A percentile compares a stretch with the other conserved stretches of the same genome.
phyloP scores from a whole-genome alignment of 139 green algal genomes.

The Coccomyxa sp. region DNA sequence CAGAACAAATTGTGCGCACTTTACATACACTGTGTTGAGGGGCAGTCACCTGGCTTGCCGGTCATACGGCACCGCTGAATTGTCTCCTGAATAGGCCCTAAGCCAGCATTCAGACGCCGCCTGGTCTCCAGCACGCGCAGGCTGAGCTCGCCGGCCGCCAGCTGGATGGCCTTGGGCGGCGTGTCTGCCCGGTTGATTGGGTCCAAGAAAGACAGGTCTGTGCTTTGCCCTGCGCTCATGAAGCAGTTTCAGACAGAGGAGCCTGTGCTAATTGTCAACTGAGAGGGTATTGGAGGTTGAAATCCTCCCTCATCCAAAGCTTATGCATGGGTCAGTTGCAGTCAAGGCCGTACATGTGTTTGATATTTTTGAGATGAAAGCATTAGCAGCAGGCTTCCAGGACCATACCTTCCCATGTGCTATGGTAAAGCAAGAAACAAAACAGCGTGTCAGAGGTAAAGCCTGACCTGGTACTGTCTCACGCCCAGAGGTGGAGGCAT shows the following conservation, averaged over 20 bases:
- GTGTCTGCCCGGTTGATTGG: constrained; percentile 20
- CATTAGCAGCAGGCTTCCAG: too few species aligned
- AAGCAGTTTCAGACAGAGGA: background rate
- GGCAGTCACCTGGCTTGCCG: constrained; percentile 13
- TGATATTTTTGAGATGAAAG: too few species aligned
- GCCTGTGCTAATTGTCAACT: too few species aligned
- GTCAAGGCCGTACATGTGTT: too few species aligned
- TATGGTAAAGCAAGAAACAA: background rate
- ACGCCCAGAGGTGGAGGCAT: constrained; percentile 2
- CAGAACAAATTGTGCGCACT: too few species aligned
- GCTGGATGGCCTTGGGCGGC: constrained; percentile 29
- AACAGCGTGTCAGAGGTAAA: background rate
- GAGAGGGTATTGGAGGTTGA: background rate
- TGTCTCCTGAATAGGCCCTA: background rate
- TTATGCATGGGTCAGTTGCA: too few species aligned
- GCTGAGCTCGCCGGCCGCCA: constrained; percentile 54
- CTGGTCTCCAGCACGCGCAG: constrained; percentile 52
- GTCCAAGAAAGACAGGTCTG: constrained; percentile 27
- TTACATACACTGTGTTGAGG: too few species aligned
- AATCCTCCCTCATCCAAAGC: too few species aligned
- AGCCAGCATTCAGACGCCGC: constrained; percentile 10
- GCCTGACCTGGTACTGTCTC: background rate
- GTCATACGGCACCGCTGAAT: constrained; percentile 16
- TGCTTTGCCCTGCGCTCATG: background rate
- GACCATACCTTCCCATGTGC: background rate